Conservation (phyloP, 192 early-diverging fungal genomes). For the Backusella macrospora region DNA sequence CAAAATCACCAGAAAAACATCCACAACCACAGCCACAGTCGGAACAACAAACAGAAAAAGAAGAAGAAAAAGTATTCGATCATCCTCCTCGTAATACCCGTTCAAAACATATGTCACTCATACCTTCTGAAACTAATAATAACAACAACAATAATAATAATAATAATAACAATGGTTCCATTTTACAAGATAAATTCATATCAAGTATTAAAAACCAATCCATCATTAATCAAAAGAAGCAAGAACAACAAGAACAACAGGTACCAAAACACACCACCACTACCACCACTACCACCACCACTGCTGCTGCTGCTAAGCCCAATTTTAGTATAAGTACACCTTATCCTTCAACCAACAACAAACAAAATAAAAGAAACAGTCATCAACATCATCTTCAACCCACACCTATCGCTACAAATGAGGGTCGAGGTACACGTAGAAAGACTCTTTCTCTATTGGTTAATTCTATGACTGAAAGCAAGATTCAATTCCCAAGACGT, state of each 20-base stretch:
- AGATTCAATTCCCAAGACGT: conserved; percentile 15
- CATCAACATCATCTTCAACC: background rate
- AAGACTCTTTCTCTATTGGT: conserved; percentile 40
- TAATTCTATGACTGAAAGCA: conserved; percentile 33
- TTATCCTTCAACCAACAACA: conserved; percentile 10
- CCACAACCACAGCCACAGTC: background rate
- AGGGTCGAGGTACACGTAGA: conserved; percentile 31
- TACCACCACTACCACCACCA: background rate
- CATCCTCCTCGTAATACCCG: background rate
- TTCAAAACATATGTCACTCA: conserved; percentile 14
- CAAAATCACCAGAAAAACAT: background rate
- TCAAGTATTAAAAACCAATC: conserved; percentile 32
- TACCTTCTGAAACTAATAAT: conserved; percentile 14
- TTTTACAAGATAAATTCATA: conserved; percentile 40
- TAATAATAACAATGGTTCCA: background rate
- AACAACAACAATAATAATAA: background rate
- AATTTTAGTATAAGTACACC: conserved; percentile 33
- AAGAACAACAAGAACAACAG: conserved; percentile 8
- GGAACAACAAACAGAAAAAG: too few relatives aligned
- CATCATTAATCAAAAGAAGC: background rate
- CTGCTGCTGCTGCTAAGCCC: background rate
- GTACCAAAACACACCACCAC: background rate
- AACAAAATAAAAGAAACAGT: background rate
- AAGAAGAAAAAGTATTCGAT: background rate
- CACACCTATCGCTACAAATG: background rate